Evolutionary conservation across 345 rosid genomes (phyloP).

Genomic region (Diplotaxis tenuifolia): DNA sequence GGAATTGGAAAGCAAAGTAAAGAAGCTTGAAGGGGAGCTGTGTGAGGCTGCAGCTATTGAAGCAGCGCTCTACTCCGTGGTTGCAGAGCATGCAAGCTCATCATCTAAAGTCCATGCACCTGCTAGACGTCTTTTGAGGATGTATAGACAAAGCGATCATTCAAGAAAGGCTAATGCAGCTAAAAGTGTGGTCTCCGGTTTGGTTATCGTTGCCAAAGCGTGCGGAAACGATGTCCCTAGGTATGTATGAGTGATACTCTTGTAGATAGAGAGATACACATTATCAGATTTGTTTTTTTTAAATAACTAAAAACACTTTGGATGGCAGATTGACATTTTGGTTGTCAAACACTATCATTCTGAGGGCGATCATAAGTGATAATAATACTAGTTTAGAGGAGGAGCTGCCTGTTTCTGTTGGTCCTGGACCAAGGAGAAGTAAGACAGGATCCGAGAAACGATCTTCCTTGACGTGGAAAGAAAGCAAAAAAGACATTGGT

Average conservation of each 20-base stretch:
- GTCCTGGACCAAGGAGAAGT: slow-evolving; percentile 38
- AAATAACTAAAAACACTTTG: neutral
- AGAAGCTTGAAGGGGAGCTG: slow-evolving; percentile 82
- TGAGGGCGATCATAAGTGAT: slow-evolving; percentile 69
- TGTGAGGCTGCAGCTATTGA: slow-evolving; percentile 88
- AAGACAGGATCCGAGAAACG: slow-evolving; percentile 37
- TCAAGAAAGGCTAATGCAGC: slow-evolving; percentile 75
- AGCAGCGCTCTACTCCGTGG: slow-evolving; percentile 84
- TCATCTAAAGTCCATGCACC: slow-evolving; percentile 91
- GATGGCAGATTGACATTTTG: slow-evolving; percentile 83
- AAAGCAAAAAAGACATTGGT: slow-evolving; percentile 44
- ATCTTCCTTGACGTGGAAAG: slow-evolving; percentile 63
- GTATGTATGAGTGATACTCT: slow-evolving; percentile 52
- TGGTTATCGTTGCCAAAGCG: slow-evolving; percentile 81
- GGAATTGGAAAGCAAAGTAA: slow-evolving; percentile 61
- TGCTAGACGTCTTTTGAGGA: slow-evolving; percentile 86
- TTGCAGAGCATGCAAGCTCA: slow-evolving; percentile 91
- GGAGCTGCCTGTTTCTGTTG: slow-evolving; percentile 40
- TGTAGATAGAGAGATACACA: neutral
- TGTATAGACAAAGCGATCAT: slow-evolving; percentile 52
- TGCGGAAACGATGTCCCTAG: slow-evolving; percentile 97
- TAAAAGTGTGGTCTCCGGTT: slow-evolving; percentile 75
- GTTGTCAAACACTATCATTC: slow-evolving; percentile 78
- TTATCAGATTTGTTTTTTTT: neutral
- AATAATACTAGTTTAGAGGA: slow-evolving; percentile 43